Base-by-base conservation (phyloP, 106 monocot genomes). In the Hemerocallis citrina region DNA sequence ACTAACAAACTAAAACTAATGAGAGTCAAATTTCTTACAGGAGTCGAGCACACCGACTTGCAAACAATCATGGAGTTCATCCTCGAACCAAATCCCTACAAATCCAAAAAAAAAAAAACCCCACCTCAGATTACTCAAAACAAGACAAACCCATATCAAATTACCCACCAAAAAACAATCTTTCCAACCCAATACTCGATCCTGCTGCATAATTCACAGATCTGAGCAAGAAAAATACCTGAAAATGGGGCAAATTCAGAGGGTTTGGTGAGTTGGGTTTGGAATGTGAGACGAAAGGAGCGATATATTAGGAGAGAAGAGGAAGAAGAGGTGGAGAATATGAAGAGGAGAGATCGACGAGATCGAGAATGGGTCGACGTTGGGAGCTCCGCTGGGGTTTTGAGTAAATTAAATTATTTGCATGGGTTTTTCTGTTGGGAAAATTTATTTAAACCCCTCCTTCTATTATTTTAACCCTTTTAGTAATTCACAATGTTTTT, bases 21-120 rank as follows among this genome's bases (percentile, higher is more conserved):
- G 37, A n/a, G 31, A 11, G 23, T 4, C 7, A 16, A 61, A n/a
- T n/a, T n/a, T 35, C 47, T 49, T 37, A 69, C 73, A 6, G 64
- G 65, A 39, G 32, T 7, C 36, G 65, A 66, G 65, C 21, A 39
- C 34, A 73, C 65, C 13, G 73, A 65, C 36, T 65, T 73, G 73
- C 30, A 38, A 7, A 51, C 58, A 35, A 73, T 64, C 73, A 73
- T 50, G 6, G 73, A 66, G 29, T 59, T 58, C 73, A 73, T 73
- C 19, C 44, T 57, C 57, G 30, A 13, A 46, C 46, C 14, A 37
- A 58, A 50, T n/a, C 24, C 46, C 72, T 66, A 17, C 25, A 64
- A 52, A 65, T 17, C 5, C 28, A 19, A 24, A 54, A 12, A 32
- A 30, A 28, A 15, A n/a, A n/a, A n/a, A n/a, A n/a, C n/a, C n/a